A percentile compares a stretch with the other conserved stretches of the same genome.
These are phyloP conservation scores for Corinectria fuckeliana DNA, from an alignment of 2,329 filamentous ascomycete species.

Conservation along the genomic window DNA sequence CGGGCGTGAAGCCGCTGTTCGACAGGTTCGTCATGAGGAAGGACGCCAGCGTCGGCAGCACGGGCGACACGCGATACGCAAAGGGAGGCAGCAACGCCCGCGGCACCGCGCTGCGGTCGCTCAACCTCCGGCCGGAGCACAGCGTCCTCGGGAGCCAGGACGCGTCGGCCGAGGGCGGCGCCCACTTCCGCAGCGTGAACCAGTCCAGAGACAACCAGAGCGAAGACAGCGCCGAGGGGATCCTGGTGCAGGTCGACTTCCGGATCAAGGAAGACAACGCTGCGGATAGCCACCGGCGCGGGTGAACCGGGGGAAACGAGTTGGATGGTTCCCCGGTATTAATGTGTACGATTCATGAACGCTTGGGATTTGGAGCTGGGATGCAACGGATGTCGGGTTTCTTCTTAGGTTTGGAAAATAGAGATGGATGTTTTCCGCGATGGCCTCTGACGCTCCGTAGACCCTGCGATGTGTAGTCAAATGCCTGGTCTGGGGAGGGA, in stretches of 20 bases:
- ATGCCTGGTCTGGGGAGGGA: background rate
- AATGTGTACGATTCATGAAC: constrained; percentile 1
- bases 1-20: constrained; percentile 56
- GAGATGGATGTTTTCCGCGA: background rate
- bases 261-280: constrained; percentile 39
- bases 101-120: constrained; percentile 40
- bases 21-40: constrained; percentile 43
- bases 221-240: constrained; percentile 40
- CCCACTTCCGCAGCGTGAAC: constrained; percentile 28
- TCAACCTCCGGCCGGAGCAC: constrained; percentile 41
- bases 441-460: background rate
- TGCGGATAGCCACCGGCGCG: background rate
- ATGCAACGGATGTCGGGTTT: background rate
- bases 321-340: no score
- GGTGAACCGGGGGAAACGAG: constrained; percentile 1
- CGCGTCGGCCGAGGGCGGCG: constrained; percentile 31
- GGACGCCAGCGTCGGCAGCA: constrained; percentile 28
- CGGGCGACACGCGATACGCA: constrained; percentile 32
- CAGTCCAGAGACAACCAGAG: constrained; percentile 32
- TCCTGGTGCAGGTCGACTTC: constrained; percentile 47
- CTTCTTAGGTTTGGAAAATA: background rate
- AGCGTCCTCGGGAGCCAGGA: constrained; percentile 37
- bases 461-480: background rate
- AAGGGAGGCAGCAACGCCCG: constrained; percentile 30
- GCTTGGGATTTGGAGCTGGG: background rate